phyloP scores from a whole-genome alignment of 1,284 basidiomycete genomes.

The Schizopora paradoxa region DNA sequence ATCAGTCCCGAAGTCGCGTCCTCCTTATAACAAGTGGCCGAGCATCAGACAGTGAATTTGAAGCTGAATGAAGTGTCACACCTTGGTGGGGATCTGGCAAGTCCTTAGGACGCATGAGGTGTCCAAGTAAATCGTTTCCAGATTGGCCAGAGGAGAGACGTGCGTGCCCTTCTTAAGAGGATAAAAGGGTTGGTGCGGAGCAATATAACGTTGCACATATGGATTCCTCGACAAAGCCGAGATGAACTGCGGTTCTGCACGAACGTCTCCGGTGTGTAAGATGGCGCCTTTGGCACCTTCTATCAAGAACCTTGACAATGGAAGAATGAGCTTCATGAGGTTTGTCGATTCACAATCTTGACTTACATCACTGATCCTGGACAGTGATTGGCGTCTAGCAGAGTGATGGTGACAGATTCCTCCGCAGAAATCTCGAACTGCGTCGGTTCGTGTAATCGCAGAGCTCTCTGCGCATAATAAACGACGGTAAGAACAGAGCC shows the following conservation, averaged over 20 bases:
- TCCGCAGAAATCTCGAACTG: constrained; percentile 51
- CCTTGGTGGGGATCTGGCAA: constrained; percentile 69
- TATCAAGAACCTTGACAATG: constrained; percentile 70
- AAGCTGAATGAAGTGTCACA: constrained; percentile 25
- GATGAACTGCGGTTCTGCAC: constrained; percentile 79
- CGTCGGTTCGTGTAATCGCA: constrained; percentile 62
- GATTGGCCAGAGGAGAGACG: constrained; percentile 31
- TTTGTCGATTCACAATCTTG: background rate
- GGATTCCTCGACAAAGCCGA: constrained; percentile 63
- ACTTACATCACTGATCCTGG: constrained; percentile 87
- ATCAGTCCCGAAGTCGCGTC: constrained; percentile 65
- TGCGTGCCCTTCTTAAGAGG: background rate
- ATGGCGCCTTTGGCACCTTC: constrained; percentile 69
- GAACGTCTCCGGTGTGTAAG: constrained; percentile 89
- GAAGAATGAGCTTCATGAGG: background rate
- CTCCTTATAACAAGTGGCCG: constrained; percentile 48
- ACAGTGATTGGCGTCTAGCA: constrained; percentile 92
- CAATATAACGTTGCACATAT: constrained; percentile 65
- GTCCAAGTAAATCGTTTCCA: constrained; percentile 85
- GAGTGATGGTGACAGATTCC: constrained; percentile 66
- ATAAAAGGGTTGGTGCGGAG: constrained; percentile 23
- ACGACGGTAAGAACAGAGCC: constrained; percentile 2
- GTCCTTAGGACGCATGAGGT: constrained; percentile 66
- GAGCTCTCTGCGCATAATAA: constrained; percentile 35
- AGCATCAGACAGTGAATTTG: background rate